phyloP scores from a whole-genome alignment of 768 basidiomycete species.

The Pleurotus platypus region DNA sequence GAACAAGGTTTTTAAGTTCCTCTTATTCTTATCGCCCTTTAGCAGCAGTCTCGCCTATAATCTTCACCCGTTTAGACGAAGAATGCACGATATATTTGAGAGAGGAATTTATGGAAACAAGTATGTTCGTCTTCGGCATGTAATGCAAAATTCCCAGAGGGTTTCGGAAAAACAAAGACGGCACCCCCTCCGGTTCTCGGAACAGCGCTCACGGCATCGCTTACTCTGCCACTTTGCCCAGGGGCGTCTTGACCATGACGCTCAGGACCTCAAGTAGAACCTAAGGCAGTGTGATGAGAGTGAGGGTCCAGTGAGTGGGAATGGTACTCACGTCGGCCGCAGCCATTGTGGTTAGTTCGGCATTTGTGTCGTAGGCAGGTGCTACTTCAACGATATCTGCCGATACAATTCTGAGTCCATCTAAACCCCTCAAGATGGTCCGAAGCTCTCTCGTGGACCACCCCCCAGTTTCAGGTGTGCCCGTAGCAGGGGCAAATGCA shows the following conservation, averaged over 20 bases:
- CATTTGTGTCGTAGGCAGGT: conserved; percentile 68
- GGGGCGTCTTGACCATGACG: conserved; percentile 76
- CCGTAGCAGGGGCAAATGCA: conserved; percentile 79
- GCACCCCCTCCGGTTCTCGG: no score
- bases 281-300: conserved; percentile 25
- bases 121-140: no score
- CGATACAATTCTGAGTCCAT: conserved; percentile 73
- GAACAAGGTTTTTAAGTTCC: not conserved
- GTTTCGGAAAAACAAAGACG: no score
- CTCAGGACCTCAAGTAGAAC: conserved; percentile 73
- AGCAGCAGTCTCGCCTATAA: no score
- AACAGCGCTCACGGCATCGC: not conserved
- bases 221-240: conserved; percentile 48
- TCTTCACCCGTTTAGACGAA: no score
- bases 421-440: conserved; percentile 70
- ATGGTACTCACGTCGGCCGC: conserved; percentile 33
- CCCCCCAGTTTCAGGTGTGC: conserved; percentile 81
- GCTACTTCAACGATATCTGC: conserved; percentile 86
- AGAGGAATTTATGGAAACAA: no score
- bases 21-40: no score
- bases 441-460: conserved; percentile 84
- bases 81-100: no score
- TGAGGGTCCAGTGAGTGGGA: not conserved
- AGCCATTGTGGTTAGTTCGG: conserved; percentile 30
- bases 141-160: no score